A percentile compares a stretch with the other conserved stretches of the same genome.
phyloP scores from a whole-genome alignment of 108 stramenopile genomes.

The Cyclostephanos tholiformis region DNA sequence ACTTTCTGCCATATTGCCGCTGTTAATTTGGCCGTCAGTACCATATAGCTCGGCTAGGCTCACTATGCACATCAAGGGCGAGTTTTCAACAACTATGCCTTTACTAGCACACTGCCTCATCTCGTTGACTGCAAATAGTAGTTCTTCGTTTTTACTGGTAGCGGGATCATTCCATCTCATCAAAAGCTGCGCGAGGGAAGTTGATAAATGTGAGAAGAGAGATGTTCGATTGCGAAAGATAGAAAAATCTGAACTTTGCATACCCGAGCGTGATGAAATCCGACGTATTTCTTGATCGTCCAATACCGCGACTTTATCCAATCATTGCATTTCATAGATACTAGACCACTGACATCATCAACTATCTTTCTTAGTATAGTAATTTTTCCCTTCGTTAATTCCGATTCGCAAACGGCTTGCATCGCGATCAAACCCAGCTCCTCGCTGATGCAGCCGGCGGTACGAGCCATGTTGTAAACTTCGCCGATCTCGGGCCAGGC shows the following conservation, averaged over 20 bases:
- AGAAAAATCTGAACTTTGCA: background rate
- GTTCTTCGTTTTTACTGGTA: slow-evolving; percentile 61
- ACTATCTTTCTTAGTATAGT: slow-evolving; percentile 60
- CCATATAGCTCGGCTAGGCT: slow-evolving; percentile 35
- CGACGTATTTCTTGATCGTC: slow-evolving; percentile 59
- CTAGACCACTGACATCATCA: slow-evolving; percentile 50
- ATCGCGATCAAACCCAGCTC: slow-evolving; percentile 62
- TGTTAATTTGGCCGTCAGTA: slow-evolving; percentile 4
- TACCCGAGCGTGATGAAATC: slow-evolving; percentile 64
- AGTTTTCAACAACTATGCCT: slow-evolving; percentile 52
- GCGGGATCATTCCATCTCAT: slow-evolving; percentile 79
- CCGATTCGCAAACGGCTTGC: slow-evolving; percentile 58
- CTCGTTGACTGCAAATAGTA: slow-evolving; percentile 63
- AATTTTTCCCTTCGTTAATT: slow-evolving; percentile 54
- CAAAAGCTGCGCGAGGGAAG: slow-evolving; percentile 38
- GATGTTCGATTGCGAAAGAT: background rate
- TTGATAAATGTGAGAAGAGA: background rate
- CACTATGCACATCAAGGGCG: slow-evolving; percentile 42
- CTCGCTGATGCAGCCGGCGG: slow-evolving; percentile 61
- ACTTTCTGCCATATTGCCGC: slow-evolving; percentile 10
- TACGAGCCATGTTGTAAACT: slow-evolving; percentile 55
- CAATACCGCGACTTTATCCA: slow-evolving; percentile 70
- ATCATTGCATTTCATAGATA: slow-evolving; percentile 44
- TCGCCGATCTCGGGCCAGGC: slow-evolving; percentile 53
- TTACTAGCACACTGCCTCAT: slow-evolving; percentile 39